Base-by-base conservation (phyloP, 129 eudicot species). In the Escallonia rubra region DNA sequence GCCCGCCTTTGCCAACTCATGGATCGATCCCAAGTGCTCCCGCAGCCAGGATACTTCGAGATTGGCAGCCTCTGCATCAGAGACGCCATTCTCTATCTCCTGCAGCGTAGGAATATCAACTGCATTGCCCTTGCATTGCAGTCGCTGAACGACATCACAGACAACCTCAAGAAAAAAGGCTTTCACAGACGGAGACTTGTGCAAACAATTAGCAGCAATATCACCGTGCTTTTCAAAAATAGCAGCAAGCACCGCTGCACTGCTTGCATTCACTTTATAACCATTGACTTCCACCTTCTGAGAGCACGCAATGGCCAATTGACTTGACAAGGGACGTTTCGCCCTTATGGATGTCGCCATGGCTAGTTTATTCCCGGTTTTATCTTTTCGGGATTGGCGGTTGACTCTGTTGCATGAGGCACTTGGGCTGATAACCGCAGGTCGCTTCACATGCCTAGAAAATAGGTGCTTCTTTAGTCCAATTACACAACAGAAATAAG, bases 261-360 rank as follows among this genome's bases (percentile, higher is more conserved):
- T 65, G 38, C 61, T 57, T 49, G 69, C 42, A 68, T 79, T 83
- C 65, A 83, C 82, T 43, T 65, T 73, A 75, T 79, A 83, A 43
- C 82, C 80, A 38, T 63, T 66, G 2, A 79, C 63, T 68, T 72
- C 66, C 50, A 69, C 71, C 52, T 42, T 43, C 9, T 23, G 75
- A 52, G 63, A 49, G 50, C 57, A 13, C 8, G 38, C 67, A 12
- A 43, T 41, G 9, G 16, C 54, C 7, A 41, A 34, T 51, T 13
- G 64, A 40, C 46, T 15, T 7, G 40, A 23, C 0, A 23, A 6
- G 43, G 10, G 51, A 34, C 41, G 52, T 39, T n/a, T 34, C 6
- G 68, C 2, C 41, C 45, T 63, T 41, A 57, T 10, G 16, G 61
- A n/a, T 23, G 34, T 23, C 74, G 10, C 74, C 66, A 41, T 69